phyloP scores from a whole-genome alignment of 2,329 filamentous ascomycete species.

The Colletotrichum magnum region DNA sequence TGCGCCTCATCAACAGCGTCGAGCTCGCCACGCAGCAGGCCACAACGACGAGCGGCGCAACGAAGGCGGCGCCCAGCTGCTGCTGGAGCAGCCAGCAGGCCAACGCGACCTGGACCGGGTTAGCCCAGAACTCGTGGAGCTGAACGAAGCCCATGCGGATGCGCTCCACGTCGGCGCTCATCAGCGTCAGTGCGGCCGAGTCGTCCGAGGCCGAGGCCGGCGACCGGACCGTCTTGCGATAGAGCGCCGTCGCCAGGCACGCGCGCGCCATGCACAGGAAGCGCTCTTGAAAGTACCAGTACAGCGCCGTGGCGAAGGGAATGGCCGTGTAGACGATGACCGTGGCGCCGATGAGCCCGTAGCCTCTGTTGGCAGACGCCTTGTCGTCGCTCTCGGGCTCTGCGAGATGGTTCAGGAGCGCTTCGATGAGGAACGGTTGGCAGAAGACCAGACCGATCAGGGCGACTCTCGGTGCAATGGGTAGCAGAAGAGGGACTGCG shows the following conservation, averaged over 20 bases:
- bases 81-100: slow-evolving; percentile 62
- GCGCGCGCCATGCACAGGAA: slow-evolving; percentile 49
- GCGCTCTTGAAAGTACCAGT: slow-evolving; percentile 55
- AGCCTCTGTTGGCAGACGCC: slow-evolving; percentile 50
- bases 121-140: slow-evolving; percentile 60
- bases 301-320: slow-evolving; percentile 56
- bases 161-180: slow-evolving; percentile 63
- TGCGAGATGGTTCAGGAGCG: not conserved
- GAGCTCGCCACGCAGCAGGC: slow-evolving; percentile 43
- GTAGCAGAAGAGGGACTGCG: slow-evolving; percentile 8
- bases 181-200: slow-evolving; percentile 60
- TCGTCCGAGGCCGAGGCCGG: slow-evolving; percentile 44
- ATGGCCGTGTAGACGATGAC: slow-evolving; percentile 57
- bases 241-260: slow-evolving; percentile 51
- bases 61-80: slow-evolving; percentile 62
- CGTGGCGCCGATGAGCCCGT: slow-evolving; percentile 58
- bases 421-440: slow-evolving; percentile 16
- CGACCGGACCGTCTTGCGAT: slow-evolving; percentile 49
- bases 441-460: slow-evolving; percentile 13
- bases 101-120: slow-evolving; percentile 56
- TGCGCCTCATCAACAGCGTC: slow-evolving; percentile 43
- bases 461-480: slow-evolving; percentile 8
- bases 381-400: not conserved
- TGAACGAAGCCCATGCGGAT: slow-evolving; percentile 51
- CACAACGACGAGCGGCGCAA: slow-evolving; percentile 61